Evolutionary conservation across 106 monocot species (phyloP).

Genomic region (Dendrobium huoshanense): DNA sequence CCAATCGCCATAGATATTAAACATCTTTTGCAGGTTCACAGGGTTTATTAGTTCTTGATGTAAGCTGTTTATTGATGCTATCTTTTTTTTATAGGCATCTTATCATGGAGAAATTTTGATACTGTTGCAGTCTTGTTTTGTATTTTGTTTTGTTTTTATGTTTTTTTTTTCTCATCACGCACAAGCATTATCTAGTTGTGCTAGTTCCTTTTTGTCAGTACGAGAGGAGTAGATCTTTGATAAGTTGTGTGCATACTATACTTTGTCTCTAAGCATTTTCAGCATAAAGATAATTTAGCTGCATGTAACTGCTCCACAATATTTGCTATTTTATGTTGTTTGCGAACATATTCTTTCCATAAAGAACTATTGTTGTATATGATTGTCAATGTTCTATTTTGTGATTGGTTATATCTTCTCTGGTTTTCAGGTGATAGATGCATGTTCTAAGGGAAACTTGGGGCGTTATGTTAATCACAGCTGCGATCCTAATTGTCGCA

Average conservation of each 20-base stretch:
- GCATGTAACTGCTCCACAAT: not conserved
- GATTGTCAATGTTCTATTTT: not conserved
- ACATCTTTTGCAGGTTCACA: not conserved
- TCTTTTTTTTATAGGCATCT: not conserved
- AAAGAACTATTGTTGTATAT: not conserved
- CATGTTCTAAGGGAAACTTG: constrained; percentile 86
- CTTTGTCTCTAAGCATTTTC: not conserved
- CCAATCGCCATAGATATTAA: not conserved
- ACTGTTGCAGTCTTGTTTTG: not conserved
- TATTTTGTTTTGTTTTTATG: not conserved
- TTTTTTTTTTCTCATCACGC: not conserved
- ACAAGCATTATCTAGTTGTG: not conserved
- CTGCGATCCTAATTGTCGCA: constrained; percentile 93
- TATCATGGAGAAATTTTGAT: not conserved
- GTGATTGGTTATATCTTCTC: constrained; percentile 1
- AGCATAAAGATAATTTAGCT: not conserved
- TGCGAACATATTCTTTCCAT: not conserved
- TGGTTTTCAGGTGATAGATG: constrained; percentile 87
- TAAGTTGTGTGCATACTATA: not conserved
- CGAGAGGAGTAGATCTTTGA: not conserved
- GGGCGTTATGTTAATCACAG: constrained; percentile 97
- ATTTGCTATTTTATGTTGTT: not conserved
- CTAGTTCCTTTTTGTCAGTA: not conserved
- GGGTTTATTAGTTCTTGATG: not conserved
- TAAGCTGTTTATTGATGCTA: not conserved